Conservation (phyloP, 1,284 basidiomycete genomes). For the Fereydounia khargensis region DNA sequence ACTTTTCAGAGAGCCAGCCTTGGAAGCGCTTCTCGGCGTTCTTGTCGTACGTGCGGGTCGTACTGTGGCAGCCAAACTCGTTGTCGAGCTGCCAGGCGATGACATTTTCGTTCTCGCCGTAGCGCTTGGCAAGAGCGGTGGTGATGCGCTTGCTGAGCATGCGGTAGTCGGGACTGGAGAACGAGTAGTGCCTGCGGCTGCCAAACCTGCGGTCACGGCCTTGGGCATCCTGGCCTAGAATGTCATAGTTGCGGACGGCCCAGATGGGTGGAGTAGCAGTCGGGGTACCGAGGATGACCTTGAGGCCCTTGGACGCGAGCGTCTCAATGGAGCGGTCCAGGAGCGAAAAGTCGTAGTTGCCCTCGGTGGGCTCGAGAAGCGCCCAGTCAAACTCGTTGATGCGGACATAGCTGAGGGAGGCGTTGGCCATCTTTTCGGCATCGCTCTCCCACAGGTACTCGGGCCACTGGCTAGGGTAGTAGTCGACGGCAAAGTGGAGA, state of each 20-base stretch:
- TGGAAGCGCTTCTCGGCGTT: conserved; percentile 23
- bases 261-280: conserved; percentile 35
- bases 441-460: conserved; percentile 25
- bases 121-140: conserved; percentile 23
- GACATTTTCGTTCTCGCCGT: conserved; percentile 19
- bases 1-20: conserved; percentile 30
- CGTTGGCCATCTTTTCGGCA: conserved; percentile 25
- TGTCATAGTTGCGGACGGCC: conserved; percentile 35
- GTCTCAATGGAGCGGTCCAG: conserved; percentile 26
- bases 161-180: conserved; percentile 24
- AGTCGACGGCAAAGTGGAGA: conserved; percentile 36
- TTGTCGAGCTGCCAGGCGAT: conserved; percentile 37
- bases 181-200: conserved; percentile 27
- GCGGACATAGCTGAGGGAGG: conserved; percentile 23
- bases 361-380: conserved; percentile 30
- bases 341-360: conserved; percentile 23
- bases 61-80: conserved; percentile 28
- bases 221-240: conserved; percentile 24
- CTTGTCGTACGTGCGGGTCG: conserved; percentile 25
- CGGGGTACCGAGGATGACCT: conserved; percentile 39
- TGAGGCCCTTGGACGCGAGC: conserved; percentile 20
- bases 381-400: conserved; percentile 43
- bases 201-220: conserved; percentile 19
- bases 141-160: conserved; percentile 30
- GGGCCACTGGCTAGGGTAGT: conserved; percentile 38